These are phyloP conservation scores for Dryas drummondii DNA, from an alignment of 306 rosid species.

Conservation along the genomic window DNA sequence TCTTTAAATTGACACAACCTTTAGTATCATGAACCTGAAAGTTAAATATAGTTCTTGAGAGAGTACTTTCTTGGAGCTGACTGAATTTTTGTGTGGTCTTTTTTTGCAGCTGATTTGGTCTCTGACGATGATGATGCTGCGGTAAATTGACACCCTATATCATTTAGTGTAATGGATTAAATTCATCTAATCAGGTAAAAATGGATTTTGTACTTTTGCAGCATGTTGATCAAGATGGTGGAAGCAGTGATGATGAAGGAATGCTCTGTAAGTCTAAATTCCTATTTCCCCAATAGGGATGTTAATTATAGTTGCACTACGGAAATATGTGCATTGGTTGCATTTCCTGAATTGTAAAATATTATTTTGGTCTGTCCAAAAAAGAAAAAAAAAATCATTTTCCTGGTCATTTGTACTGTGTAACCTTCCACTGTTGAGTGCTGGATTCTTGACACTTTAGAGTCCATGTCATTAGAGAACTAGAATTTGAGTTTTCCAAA, in stretches of 20 bases:
- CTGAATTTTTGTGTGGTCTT: conserved; percentile 25
- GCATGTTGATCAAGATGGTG: conserved; percentile 62
- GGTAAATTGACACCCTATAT: conserved; percentile 39
- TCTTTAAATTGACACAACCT: not conserved
- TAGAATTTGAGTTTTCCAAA: not conserved
- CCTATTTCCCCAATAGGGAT: conserved; percentile 5
- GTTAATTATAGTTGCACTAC: conserved; percentile 20
- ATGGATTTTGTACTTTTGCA: conserved; percentile 34
- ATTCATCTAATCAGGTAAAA: conserved; percentile 22
- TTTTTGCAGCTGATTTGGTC: conserved; percentile 64
- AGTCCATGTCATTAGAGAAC: not conserved
- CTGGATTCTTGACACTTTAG: no score
- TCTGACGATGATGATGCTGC: conserved; percentile 51
- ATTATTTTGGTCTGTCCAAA: not conserved
- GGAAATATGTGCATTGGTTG: conserved; percentile 16
- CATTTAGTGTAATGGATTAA: conserved; percentile 13
- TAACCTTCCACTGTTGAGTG: not conserved
- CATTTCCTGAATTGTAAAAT: not conserved
- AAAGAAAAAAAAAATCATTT: no score
- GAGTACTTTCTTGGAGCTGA: conserved; percentile 8
- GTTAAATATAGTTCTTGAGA: not conserved
- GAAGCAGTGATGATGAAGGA: conserved; percentile 81
- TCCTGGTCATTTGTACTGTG: not conserved
- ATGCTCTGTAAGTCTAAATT: conserved; percentile 75
- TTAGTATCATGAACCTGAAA: not conserved